These are phyloP conservation scores for Ganoderma sinense DNA, from an alignment of 1,284 basidiomycete genomes.

Conservation along the genomic window DNA sequence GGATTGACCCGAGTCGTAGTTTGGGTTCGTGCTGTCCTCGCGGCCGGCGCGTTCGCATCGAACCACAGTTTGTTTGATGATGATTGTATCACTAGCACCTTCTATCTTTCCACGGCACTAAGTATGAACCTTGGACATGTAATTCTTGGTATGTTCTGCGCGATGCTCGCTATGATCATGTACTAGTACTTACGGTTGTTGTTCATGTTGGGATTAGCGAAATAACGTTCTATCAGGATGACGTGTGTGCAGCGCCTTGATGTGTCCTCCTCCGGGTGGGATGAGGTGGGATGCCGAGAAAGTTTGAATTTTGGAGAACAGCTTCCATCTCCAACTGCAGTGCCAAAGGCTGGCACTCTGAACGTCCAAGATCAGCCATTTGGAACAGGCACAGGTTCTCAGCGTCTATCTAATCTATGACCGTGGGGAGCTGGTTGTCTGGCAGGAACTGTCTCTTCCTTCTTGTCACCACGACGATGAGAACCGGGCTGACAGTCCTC, in stretches of 20 bases:
- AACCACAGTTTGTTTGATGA: background rate
- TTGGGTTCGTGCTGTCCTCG: background rate
- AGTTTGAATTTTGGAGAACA: background rate
- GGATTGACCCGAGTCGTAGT: background rate
- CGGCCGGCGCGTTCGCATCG: background rate
- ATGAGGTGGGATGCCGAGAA: too few relatives aligned
- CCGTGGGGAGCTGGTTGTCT: background rate
- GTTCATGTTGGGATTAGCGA: background rate
- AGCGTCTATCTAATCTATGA: background rate
- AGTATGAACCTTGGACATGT: background rate
- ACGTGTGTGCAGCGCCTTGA: too few relatives aligned
- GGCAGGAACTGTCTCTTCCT: background rate
- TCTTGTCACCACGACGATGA: slow-evolving; percentile 1
- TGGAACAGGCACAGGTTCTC: background rate
- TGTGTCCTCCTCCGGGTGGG: background rate
- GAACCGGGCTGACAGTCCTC: background rate
- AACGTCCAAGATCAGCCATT: background rate
- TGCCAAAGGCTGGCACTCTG: background rate
- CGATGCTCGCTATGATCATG: background rate
- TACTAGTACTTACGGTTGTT: background rate
- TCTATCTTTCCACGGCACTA: background rate
- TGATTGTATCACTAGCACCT: background rate
- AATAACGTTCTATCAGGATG: background rate
- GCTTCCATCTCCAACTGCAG: too few relatives aligned
- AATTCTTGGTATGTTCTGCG: background rate